phyloP scores from a whole-genome alignment of 106 monocot genomes.

The Dioscorea alata region DNA sequence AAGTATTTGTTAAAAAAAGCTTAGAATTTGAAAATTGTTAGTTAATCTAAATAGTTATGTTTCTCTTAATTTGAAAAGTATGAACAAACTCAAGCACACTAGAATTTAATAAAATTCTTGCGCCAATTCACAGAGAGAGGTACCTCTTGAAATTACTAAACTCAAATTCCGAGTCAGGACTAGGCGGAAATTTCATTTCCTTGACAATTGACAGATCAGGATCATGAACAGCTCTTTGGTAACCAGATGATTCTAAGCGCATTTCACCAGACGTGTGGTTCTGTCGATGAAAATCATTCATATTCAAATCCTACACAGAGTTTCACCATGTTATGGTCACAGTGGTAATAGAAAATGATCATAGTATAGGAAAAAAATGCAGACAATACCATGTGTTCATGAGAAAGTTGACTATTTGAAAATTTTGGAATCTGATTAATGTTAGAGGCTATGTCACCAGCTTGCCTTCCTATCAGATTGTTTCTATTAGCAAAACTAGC shows the following conservation, averaged over 20 bases:
- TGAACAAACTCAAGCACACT: too few species aligned
- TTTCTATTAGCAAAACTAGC: constrained; percentile 31
- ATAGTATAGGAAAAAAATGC: too few species aligned
- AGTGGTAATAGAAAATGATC: too few species aligned
- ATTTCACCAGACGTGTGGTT: constrained; percentile 34
- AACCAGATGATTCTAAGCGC: constrained; percentile 25
- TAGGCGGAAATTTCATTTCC: constrained; percentile 20
- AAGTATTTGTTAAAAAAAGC: too few species aligned
- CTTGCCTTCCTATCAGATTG: constrained; percentile 20
- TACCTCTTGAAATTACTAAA: constrained; percentile 25
- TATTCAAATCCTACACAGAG: constrained; percentile 32
- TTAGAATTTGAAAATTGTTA: too few species aligned
- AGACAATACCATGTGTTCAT: too few species aligned
- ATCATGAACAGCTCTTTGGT: constrained; percentile 19
- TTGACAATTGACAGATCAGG: constrained; percentile 28
- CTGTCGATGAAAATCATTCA: constrained; percentile 25
- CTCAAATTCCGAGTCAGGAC: constrained; percentile 23
- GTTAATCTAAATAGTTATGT: too few species aligned
- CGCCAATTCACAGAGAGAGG: constrained; percentile 15
- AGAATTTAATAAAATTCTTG: too few species aligned
- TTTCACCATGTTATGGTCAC: neutral
- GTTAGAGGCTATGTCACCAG: constrained; percentile 12
- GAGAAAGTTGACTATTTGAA: constrained; percentile 8
- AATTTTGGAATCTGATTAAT: constrained; percentile 11
- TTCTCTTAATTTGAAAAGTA: too few species aligned